A percentile compares a stretch with the other conserved stretches of the same genome.
Evolutionary conservation across 1,284 basidiomycete species (phyloP).

Genomic region (Pisolithus thermaeus): DNA sequence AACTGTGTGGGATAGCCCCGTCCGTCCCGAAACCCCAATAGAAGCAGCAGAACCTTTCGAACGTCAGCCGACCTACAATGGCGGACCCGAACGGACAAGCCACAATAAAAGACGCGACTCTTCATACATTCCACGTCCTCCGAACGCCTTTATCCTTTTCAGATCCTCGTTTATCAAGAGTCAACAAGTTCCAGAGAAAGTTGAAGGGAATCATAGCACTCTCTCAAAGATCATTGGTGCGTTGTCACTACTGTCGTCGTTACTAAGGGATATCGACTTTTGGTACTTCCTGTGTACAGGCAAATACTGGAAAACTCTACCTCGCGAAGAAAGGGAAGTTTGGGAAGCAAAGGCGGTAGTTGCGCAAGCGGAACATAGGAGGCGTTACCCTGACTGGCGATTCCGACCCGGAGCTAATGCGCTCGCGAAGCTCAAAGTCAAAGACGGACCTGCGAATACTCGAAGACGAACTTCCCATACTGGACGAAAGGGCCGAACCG

Average conservation of each 20-base stretch:
- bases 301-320: constrained; percentile 56
- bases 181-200: constrained; percentile 68
- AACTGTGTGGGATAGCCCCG: constrained; percentile 26
- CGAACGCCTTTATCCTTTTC: constrained; percentile 95
- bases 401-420: constrained; percentile 61
- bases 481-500: constrained; percentile 34
- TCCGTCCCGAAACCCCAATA: constrained; percentile 9
- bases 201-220: constrained; percentile 76
- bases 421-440: constrained; percentile 44
- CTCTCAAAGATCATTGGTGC: constrained; percentile 56
- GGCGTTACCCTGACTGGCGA: constrained; percentile 71
- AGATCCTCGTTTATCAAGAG: constrained; percentile 82
- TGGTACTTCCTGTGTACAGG: constrained; percentile 28
- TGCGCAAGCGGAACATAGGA: constrained; percentile 73
- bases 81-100: constrained; percentile 24
- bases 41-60: constrained; percentile 20
- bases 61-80: constrained; percentile 9
- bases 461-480: constrained; percentile 36
- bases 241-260: constrained; percentile 8
- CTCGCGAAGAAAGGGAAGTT: constrained; percentile 54
- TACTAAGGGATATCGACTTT: neutral
- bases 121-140: constrained; percentile 81
- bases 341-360: constrained; percentile 74
- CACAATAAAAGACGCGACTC: constrained; percentile 45
- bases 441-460: constrained; percentile 25